Base-by-base conservation (phyloP, 768 basidiomycete species). In the Auricularia auricula-judae region DNA sequence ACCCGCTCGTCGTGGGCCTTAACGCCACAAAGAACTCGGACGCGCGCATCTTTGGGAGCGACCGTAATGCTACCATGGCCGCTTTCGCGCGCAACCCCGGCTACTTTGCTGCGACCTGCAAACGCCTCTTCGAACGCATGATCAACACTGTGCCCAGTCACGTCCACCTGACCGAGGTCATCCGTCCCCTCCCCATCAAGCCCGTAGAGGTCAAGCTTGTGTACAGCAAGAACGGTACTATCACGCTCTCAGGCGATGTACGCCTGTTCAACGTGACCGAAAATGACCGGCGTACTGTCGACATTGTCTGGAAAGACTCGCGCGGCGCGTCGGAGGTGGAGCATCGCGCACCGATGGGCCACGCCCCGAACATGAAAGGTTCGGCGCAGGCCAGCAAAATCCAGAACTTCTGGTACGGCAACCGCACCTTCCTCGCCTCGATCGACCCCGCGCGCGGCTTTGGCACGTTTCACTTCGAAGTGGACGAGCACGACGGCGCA, bases 151-250 rank as follows among this genome's bases (percentile, higher is more conserved):
- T 83, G 18, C 78, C 81, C 1, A 72, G 69, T 10, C 73, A 71
- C 59, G 80, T 83, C n/a, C 73, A 71, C 0, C 70, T 83, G 18
- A 80, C 79, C 35, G 76, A 80, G 14, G 75, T 79, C 65, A 77
- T 59, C 23, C 56, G 56, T 18, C 56, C 56, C 8, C 34, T 59
- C 11, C 56, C 56, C 18, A 33, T 59, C 34, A 59, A 59, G 56
- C 56, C 56, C 10, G 23, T 33, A 1, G 29, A 59, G 34, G 7
- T 59, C 23, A 23, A 34, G 14, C 56, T 59, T 23, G 23, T 23
- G 4, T 59, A 59, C 34, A 23, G 2, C 29, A 59, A 59, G 7
- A 29, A 59, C 34, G 56, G 56, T 29, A 59, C 34, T 18, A 59
- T 59, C 56, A 34, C 23, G 56, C 29, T 59, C 16, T 59, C 56